Percentiles rank a stretch among this genome's conserved stretches.
Conservation (phyloP, 805 yeast genomes). For the Wickerhamomyces alni region DNA sequence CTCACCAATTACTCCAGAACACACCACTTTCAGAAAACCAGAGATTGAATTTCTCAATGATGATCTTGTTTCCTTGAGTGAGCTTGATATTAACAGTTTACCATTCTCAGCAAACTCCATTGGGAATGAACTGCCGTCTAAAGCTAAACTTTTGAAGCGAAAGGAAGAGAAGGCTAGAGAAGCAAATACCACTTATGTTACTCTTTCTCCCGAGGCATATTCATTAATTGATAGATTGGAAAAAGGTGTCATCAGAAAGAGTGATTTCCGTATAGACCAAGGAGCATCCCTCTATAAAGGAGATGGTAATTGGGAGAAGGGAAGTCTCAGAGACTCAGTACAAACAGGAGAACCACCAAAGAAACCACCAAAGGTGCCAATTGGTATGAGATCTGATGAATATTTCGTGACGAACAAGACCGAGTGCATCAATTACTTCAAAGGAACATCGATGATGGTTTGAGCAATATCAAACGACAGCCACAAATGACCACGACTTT, state of each 20-base stretch:
- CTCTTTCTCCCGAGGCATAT: conserved; percentile 14
- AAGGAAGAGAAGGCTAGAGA: neutral
- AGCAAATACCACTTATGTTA: conserved; percentile 3
- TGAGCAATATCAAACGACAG: too few relatives aligned
- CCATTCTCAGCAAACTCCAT: neutral
- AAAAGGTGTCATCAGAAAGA: conserved; percentile 8
- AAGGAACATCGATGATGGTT: neutral
- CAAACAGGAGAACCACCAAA: conserved; percentile 11
- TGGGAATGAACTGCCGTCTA: neutral
- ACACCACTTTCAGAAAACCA: too few relatives aligned
- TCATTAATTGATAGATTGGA: conserved; percentile 17
- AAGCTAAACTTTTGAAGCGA: neutral
- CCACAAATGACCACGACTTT: too few relatives aligned
- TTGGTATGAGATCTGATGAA: conserved; percentile 21
- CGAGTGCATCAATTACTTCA: conserved; percentile 11
- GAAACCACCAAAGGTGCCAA: conserved; percentile 22
- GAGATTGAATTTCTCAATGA: too few relatives aligned
- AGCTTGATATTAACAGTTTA: conserved; percentile 4
- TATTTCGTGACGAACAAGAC: conserved; percentile 13
- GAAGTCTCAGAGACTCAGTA: conserved; percentile 14
- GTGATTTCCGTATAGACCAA: conserved; percentile 16
- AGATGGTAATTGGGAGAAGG: conserved; percentile 20
- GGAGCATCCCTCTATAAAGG: conserved; percentile 23
- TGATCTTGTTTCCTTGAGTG: neutral
- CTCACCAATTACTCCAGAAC: neutral